Evolutionary conservation across 192 early-diverging fungal genomes (phyloP), one percentile per base, ranked within the genome.

Genomic region (Linnemannia exigua): DNA sequence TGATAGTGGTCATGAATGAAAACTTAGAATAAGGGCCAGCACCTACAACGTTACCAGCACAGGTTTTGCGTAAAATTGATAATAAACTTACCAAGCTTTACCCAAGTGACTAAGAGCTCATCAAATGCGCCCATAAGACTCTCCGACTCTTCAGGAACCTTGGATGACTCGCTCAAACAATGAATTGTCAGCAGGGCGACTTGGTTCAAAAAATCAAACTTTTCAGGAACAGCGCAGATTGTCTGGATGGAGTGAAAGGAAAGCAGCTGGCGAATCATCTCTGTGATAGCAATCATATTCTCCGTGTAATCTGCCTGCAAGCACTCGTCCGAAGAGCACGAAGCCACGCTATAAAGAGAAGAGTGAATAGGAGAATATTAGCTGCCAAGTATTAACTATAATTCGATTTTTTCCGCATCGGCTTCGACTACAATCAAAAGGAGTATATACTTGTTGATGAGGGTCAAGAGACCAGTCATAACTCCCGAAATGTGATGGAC

Each of bases 21-120:
- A 20, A 31, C 3, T 12, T 72, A 48, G 20, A 58, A 46, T 51
- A 58, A 36, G 22, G 1, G 47, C 20, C 9, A 36, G n/a, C 17
- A 12, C 22, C 31, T 28, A 14, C 11, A 74, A 14, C 22, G 22
- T 17, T 22, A 17, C 15, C 22, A 17, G 11, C 15, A 16, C 44
- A 25, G 1, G 8, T 31, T 50, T 2, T n/a, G 19, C 17, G 69
- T 31, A 17, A 16, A 35, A 69, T 76, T 66, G 41, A 63, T 22
- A 68, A 36, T 46, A 17, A 37, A 38, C 81, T 67, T 87, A 93
- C 92, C 90, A 28, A 95, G 84, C 31, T 85, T 88, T 0, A 93
- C 90, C 94, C 94, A 95, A 1, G 91, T 89, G 33, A 88, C 90
- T 16, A 95, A 78, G 20, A 91, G 89, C 41, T 94, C 92, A 67